phyloP scores from a whole-genome alignment of 805 yeast species.

The Candida palmyrensis region DNA sequence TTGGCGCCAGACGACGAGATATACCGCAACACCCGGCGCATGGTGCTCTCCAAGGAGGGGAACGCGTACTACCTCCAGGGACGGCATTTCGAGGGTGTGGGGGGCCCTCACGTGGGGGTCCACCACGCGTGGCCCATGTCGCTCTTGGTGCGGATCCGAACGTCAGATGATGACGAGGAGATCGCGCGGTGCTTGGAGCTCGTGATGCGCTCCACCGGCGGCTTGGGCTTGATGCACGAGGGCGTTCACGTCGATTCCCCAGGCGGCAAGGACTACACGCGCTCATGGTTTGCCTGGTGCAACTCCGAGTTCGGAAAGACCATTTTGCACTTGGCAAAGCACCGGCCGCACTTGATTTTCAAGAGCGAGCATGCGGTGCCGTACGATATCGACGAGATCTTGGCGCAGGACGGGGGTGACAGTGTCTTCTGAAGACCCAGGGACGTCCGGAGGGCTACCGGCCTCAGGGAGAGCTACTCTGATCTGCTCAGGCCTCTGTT shows the following conservation, averaged over 20 bases:
- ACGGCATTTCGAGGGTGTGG: slow-evolving; percentile 63
- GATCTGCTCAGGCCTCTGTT: too few species aligned
- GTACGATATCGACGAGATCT: slow-evolving; percentile 25
- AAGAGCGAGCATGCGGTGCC: slow-evolving; percentile 31
- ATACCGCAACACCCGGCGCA: slow-evolving; percentile 73
- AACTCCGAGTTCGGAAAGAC: slow-evolving; percentile 89
- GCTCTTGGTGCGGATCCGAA: slow-evolving; percentile 66
- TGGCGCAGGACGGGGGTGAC: too few species aligned
- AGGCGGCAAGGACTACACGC: slow-evolving; percentile 48
- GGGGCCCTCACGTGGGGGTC: slow-evolving; percentile 88
- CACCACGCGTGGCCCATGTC: slow-evolving; percentile 90
- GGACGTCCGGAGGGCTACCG: too few species aligned
- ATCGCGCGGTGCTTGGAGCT: slow-evolving; percentile 45
- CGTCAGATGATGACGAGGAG: slow-evolving; percentile 68
- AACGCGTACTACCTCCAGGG: slow-evolving; percentile 79
- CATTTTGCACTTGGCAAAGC: slow-evolving; percentile 65
- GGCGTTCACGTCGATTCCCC: slow-evolving; percentile 59
- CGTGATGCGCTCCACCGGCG: slow-evolving; percentile 60
- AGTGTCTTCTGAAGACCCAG: too few species aligned
- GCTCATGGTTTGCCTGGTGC: slow-evolving; percentile 95
- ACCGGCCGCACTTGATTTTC: slow-evolving; percentile 71
- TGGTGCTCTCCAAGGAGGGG: slow-evolving; percentile 64
- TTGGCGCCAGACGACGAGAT: slow-evolving; percentile 44
- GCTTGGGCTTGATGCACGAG: slow-evolving; percentile 82
- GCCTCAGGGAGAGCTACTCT: too few species aligned